Evolutionary conservation across 1,139 yeast species (phyloP), one percentile per base, ranked within the genome.

Genomic region (Kurtzmaniella quercitrusa): DNA sequence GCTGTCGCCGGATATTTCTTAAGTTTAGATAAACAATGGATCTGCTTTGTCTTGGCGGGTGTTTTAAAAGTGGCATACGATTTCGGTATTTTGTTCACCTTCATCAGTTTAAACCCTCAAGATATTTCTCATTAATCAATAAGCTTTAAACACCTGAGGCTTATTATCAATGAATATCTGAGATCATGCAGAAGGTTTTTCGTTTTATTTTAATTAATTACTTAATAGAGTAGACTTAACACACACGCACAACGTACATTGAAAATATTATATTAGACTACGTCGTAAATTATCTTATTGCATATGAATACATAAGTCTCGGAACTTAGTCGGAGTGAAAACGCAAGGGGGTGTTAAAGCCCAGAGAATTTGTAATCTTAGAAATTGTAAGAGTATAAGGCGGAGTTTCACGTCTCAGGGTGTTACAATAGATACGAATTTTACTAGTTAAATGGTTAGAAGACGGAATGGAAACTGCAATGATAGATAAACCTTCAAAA

Each of bases 31-130:
- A 46, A 52, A 33, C 76, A 68, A 53, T 71, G 76, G 76, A 45
- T 62, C 14, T 59, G 70, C 19, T 71, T 71, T 45, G 54, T 66
- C 2, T 39, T 65, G 23, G 74, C 76, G 8, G 75, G 76, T 23
- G 45, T 57, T 2, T 52, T 71, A 44, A 69, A 74, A 49, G 56
- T 64, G 5, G 44, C 51, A 4, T 73, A 73, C 48, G 78, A 72
- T 48, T 33, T 66, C 19, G 76, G 76, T 1, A 60, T 71, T 16
- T 55, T 71, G 45, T 51, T 56, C 2, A 59, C 66, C 1, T 73
- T 71, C 44, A 47, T 60, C 47, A 49, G 60, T n/a, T 58, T 52
- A 48, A 63, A 63, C 46, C 48, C 57, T 16, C 64, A 62, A 41
- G 38, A 39, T 16, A 33, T 33, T 4, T 4, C 34, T 9, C 5